phyloP scores from a whole-genome alignment of 805 yeast species.

The Metschnikowia sp. region DNA sequence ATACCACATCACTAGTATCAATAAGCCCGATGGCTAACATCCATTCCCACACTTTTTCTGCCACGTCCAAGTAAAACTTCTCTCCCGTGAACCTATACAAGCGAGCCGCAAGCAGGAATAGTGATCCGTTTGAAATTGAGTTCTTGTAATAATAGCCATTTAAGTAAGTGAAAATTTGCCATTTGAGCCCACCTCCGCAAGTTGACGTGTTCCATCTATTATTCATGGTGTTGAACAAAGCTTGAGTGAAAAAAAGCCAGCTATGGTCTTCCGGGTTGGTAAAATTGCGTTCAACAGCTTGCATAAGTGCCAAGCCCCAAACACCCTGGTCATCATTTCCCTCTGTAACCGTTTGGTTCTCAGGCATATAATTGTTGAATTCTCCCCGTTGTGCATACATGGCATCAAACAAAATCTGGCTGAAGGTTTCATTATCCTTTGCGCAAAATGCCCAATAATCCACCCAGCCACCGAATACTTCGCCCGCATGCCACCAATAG shows the following conservation, averaged over 20 bases:
- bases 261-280: constrained; percentile 29
- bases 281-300: constrained; percentile 44
- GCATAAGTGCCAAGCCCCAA: constrained; percentile 46
- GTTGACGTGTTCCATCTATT: constrained; percentile 39
- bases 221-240: constrained; percentile 43
- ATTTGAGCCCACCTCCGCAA: constrained; percentile 45
- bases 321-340: constrained; percentile 54
- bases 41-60: constrained; percentile 45
- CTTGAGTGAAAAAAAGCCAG: constrained; percentile 42
- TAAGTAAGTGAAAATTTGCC: constrained; percentile 49
- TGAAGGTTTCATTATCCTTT: constrained; percentile 29
- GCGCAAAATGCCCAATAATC: constrained; percentile 40
- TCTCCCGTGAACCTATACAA: constrained; percentile 42
- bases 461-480: constrained; percentile 48
- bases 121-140: constrained; percentile 42
- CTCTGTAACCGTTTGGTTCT: constrained; percentile 44
- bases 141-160: constrained; percentile 45
- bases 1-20: constrained; percentile 14
- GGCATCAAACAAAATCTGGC: constrained; percentile 30
- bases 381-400: constrained; percentile 44
- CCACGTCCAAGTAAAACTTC: constrained; percentile 37
- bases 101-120: constrained; percentile 44
- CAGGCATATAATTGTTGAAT: constrained; percentile 39
- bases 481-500: constrained; percentile 55
- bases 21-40: constrained; percentile 29